phyloP scores from a whole-genome alignment of 345 rosid species.

The Triadica sebifera region DNA sequence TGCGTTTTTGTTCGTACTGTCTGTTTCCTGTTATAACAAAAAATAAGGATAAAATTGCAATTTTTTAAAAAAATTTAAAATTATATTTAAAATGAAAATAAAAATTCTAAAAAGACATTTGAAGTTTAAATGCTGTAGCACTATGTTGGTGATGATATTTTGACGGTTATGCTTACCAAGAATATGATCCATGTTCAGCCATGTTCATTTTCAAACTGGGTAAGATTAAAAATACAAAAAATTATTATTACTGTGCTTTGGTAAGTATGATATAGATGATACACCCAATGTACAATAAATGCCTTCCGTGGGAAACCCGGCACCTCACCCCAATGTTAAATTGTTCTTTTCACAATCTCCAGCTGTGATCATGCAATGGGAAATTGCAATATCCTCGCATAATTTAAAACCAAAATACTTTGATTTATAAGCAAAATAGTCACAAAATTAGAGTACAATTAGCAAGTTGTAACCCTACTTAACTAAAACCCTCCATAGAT shows the following conservation, averaged over 20 bases:
- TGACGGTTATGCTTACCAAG: too few species aligned
- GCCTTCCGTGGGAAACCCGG: slow-evolving; percentile 18
- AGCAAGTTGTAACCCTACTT: not conserved
- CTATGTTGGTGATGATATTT: too few species aligned
- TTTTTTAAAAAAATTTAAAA: too few species aligned
- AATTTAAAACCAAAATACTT: slow-evolving; percentile 7
- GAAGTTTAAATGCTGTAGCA: too few species aligned
- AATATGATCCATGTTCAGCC: too few species aligned
- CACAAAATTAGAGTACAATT: not conserved
- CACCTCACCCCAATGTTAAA: slow-evolving; percentile 4
- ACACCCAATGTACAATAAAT: slow-evolving; percentile 35
- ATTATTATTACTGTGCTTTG: not conserved
- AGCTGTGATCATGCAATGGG: not conserved
- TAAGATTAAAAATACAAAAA: not conserved
- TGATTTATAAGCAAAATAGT: not conserved
- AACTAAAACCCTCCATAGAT: slow-evolving; percentile 53
- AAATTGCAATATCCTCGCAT: not conserved
- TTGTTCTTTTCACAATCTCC: not conserved
- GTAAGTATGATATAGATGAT: not conserved
- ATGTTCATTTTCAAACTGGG: too few species aligned
- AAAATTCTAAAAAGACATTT: too few species aligned
- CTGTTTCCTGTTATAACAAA: too few species aligned
- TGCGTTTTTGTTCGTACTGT: too few species aligned
- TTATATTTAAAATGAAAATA: too few species aligned
- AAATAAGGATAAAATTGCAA: too few species aligned